Base-by-base conservation (phyloP, 2,329 filamentous ascomycete genomes). In the Pestalotiopsis sp. region DNA sequence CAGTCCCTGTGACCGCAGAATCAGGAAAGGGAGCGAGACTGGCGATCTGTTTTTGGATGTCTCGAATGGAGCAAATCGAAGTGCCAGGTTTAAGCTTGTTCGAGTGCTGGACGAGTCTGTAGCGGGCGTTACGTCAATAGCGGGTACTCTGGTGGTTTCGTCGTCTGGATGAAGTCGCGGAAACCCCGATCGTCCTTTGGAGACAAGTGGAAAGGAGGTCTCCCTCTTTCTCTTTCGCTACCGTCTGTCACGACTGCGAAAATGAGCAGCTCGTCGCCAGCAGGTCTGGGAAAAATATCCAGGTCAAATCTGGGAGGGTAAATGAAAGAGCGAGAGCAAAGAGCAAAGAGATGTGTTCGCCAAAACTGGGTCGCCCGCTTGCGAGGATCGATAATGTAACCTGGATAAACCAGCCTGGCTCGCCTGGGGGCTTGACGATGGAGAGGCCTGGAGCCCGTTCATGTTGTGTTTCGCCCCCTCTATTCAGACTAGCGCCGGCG, bases 81-180 rank as follows among this genome's bases (percentile, higher is more conserved):
- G 23, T 36, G 27, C 57, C 57, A 59, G 27, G 57, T 59, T 59
- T 59, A 59, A 59, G 57, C 57, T 59, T 59, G 57, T 59, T 59
- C 17, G 14, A 23, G 23, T 59, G 57, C 57, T 27, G 57, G 57
- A 25, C 23, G 12, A 59, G 12, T 59, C 11, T 59, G 57, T 31
- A 59, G 57, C 27, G 57, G 17, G 12, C 23, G 57, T 59, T 59
- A 59, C 57, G 57, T 59, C 57, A 59, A 59, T 36, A 59, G 57
- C 27, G 23, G 57, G 27, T 36, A 52, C 45, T n/a, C 45, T 52
- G 45, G n/a, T n/a, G n/a, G 45, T 52, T 52, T 52, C 14, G 45
- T 52, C 45, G 45, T 20, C 20, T 45, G 41, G 41, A 20, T 9
- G 20, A 20, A 52, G 45, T 52, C 45, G 45, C 45, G 17, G n/a